Evolutionary conservation across 2,329 filamentous ascomycete species (phyloP).

Genomic region (Fusarium chaquense): DNA sequence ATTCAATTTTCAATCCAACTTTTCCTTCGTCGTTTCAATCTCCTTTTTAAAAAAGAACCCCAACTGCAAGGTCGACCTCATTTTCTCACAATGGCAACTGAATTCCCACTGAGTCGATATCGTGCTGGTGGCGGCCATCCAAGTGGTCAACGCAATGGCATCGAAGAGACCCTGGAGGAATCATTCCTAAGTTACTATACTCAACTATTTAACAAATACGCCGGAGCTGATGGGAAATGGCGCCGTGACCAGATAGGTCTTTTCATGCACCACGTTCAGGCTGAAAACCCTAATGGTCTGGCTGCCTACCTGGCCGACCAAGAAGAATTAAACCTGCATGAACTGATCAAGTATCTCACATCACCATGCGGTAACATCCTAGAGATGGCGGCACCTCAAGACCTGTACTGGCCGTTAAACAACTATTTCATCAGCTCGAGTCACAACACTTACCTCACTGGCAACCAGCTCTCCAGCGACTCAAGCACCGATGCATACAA

Average conservation of each 20-base stretch:
- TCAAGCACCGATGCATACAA: conserved; percentile 83
- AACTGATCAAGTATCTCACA: conserved; percentile 20
- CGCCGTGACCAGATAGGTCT: conserved; percentile 2
- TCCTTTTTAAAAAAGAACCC: rapidly evolving
- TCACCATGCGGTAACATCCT: conserved; percentile 19
- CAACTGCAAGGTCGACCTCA: rapidly evolving
- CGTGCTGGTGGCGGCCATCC: conserved; percentile 12
- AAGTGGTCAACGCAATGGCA: conserved; percentile 6
- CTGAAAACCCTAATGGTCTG: conserved; percentile 10
- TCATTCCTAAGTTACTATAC: conserved; percentile 6
- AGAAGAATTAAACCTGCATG: not conserved
- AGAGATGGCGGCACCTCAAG: conserved; percentile 51
- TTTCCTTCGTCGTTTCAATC: rapidly evolving
- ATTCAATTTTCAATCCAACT: not conserved
- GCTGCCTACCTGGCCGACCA: conserved; percentile 10
- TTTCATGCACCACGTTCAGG: conserved; percentile 21
- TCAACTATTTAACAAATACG: conserved; percentile 15
- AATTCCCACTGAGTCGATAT: not conserved
- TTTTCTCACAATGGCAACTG: not conserved
- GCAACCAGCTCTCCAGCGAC: conserved; percentile 83
- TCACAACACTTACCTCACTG: conserved; percentile 91
- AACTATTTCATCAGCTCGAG: conserved; percentile 96
- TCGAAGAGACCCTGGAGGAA: conserved; percentile 7
- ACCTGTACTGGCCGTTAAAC: conserved; percentile 75
- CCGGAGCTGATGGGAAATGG: not conserved